Percentiles rank a stretch among this genome's conserved stretches.
Conservation (phyloP, 495 filamentous ascomycete species). For the Aspergillus diversus region DNA sequence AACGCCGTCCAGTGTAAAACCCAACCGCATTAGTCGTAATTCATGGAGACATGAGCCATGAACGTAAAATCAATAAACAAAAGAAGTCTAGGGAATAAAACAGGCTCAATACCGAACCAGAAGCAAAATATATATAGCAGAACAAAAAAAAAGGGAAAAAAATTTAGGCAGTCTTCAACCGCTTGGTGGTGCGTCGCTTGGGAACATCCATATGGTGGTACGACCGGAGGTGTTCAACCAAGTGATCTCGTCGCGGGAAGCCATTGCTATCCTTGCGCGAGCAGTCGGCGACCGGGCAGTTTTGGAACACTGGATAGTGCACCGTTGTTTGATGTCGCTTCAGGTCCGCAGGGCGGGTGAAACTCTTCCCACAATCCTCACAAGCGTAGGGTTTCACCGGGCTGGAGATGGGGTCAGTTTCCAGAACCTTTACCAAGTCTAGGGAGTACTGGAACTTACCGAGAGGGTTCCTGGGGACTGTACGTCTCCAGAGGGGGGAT, state of each 20-base stretch:
- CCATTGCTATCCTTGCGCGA: constrained; percentile 76
- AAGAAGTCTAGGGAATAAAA: background rate
- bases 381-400: constrained; percentile 47
- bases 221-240: constrained; percentile 83
- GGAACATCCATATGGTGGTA: constrained; percentile 67
- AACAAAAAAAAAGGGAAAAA: constrained; percentile 1
- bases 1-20: background rate
- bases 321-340: constrained; percentile 57
- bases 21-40: constrained; percentile 1
- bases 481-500: constrained; percentile 22
- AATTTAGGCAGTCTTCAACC: constrained; percentile 31
- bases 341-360: constrained; percentile 57
- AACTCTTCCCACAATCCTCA: constrained; percentile 49
- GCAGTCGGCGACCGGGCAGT: constrained; percentile 80
- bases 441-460: constrained; percentile 10
- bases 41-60: background rate
- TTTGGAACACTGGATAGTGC: constrained; percentile 63
- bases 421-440: background rate
- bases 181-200: constrained; percentile 44
- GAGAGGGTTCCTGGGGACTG: constrained; percentile 16
- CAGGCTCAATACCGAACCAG: background rate
- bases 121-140: constrained; percentile 1
- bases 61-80: background rate
- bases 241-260: constrained; percentile 85
- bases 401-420: constrained; percentile 20